Percentiles rank a stretch among this genome's conserved stretches.
phyloP scores from a whole-genome alignment of 169 alveolate genomes.

The Plasmodium fragile region DNA sequence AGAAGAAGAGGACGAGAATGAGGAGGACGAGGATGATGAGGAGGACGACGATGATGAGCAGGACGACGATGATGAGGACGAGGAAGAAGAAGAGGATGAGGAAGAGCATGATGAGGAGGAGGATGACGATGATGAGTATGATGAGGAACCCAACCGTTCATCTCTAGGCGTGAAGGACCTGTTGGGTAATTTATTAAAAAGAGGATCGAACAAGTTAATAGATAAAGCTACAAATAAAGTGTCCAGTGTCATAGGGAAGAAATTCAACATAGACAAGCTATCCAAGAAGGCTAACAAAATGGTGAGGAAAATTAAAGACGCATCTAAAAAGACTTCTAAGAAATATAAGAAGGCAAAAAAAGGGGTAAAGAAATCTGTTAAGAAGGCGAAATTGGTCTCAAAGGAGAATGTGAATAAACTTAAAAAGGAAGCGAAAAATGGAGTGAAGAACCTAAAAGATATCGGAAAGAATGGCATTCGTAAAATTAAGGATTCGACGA shows the following conservation, averaged over 20 bases:
- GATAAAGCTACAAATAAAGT: conserved; percentile 17
- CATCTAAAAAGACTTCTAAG: neutral
- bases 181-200: conserved; percentile 18
- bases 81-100: neutral
- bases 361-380: neutral
- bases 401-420: conserved; percentile 9
- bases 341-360: neutral
- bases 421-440: conserved; percentile 3
- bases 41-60: neutral
- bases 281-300: conserved; percentile 17
- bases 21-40: neutral
- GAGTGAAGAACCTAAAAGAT: neutral
- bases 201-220: conserved; percentile 12
- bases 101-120: neutral
- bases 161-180: neutral
- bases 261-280: conserved; percentile 16
- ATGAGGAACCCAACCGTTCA: neutral
- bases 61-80: neutral
- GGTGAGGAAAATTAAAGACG: conserved; percentile 15
- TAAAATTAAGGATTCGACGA: conserved; percentile 13
- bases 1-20: neutral
- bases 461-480: neutral
- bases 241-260: conserved; percentile 14
- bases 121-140: neutral
- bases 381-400: conserved; percentile 1